Base-by-base conservation (phyloP, 768 basidiomycete genomes). In the Mycena epipterygia region DNA sequence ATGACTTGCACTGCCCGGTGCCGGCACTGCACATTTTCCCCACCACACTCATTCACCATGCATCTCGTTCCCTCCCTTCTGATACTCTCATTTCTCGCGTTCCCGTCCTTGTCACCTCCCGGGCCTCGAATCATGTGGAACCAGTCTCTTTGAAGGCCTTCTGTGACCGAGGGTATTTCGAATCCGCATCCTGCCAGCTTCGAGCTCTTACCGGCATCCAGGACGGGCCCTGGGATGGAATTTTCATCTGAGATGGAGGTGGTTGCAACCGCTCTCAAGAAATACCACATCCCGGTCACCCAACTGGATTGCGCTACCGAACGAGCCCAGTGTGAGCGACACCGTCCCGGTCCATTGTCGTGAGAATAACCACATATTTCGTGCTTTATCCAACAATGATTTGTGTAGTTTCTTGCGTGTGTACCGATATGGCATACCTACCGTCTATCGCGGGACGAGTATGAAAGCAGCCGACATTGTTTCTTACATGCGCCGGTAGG, bases 381-480 rank as follows among this genome's bases (percentile, higher is more conserved):
- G 5, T 52, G 7, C 29, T 30, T 8, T 16, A 52, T 52, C 51
- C 29, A 29, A 52, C 30, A 8, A 52, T 27, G 13, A 27, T 52
- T 52, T 29, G 46, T 25, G 21, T 49, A 52, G 25, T 30, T 52
- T 30, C 51, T 30, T 52, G 25, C 51, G 51, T 8, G 51, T 52
- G 27, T 52, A 30, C 51, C 25, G 29, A 16, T 52, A 52, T 30
- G 30, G 27, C 6, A 52, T 52, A 52, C 51, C 51, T 19, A 52
- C 23, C 17, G 23, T 27, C 7, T 52, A 52, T 30, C 25, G 11
- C 29, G 51, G 51, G 29, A 27, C 25, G 51, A 52, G 51, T 30
- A 52, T 52, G 51, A 8, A 52, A 52, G 51, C 51, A 52, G 29
- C 6, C 27, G 51, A 52, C 51, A 52, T 52, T 52, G 51, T 52